Evolutionary conservation across 139 green algal species (phyloP), one percentile per base, ranked within the genome.

Genomic region (Closterium sp.): DNA sequence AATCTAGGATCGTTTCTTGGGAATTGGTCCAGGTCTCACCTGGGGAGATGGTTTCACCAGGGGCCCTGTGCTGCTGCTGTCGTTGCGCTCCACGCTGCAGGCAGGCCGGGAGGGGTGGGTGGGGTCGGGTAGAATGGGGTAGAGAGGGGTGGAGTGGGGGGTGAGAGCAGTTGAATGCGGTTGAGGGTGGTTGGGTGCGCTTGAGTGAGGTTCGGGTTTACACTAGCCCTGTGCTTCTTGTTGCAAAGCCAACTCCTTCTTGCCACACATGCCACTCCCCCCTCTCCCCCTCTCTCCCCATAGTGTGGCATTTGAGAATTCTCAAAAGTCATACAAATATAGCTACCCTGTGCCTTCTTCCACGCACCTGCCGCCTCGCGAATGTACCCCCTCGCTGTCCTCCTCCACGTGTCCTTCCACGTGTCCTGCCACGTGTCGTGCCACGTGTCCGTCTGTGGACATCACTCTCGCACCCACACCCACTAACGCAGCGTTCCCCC

Each of bases 61-160:
- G 50, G 90, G 90, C 86, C 90, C 90, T 11, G 24, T 45, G 19
- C 30, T 50, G 24, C 50, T 79, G 27, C 50, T 73, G 42, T 92
- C 90, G 28, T 92, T 92, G 21, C 90, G 22, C 70, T 92, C 32
- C 34, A 92, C 90, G 42, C 90, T 89, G 90, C 86, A 73, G 50
- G 50, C 50, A 73, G 13, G 38, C 38, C 38, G 38, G 13, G 13
- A 73, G 17, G 6, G 50, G n/a, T n/a, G n/a, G 50, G 50, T 24
- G 50, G 50, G 50, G 50, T 73, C 13, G 10, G 50, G 50, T 73
- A 5, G 13, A 73, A 22, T 73, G 50, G 50, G 50, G 50, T 73
- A 11, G 50, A 24, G 50, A 73, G 50, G 2, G 50, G 50, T 22
- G 50, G 50, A 73, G 50, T 73, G 17, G 17, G 50, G 50, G 50